These are phyloP conservation scores for Sedum album DNA, from an alignment of 164 flowering plant genomes.

Conservation along the genomic window DNA sequence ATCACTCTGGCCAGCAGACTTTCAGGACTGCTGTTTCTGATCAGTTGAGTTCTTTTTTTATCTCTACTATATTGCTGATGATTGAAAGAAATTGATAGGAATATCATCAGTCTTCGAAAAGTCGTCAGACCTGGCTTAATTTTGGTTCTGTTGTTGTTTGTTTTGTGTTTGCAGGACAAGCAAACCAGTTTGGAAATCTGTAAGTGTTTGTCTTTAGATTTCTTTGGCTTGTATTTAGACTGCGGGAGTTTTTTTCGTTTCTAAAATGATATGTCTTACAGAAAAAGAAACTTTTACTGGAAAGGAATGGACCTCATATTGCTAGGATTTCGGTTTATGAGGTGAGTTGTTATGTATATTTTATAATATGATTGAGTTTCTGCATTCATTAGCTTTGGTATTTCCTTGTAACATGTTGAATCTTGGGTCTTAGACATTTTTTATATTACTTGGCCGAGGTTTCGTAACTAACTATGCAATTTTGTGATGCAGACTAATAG, in stretches of 20 bases:
- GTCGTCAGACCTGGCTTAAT: neutral
- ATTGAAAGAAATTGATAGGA: neutral
- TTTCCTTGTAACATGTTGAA: neutral
- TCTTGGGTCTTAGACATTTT: too few relatives aligned
- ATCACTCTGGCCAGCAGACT: slow-evolving; percentile 80
- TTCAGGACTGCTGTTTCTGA: slow-evolving; percentile 64
- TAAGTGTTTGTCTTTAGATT: slow-evolving; percentile 26
- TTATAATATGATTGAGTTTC: too few relatives aligned
- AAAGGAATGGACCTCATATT: slow-evolving; percentile 73
- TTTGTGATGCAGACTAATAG: slow-evolving; percentile 71
- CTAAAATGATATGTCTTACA: slow-evolving; percentile 13
- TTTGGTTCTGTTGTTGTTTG: neutral
- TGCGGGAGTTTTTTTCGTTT: neutral
- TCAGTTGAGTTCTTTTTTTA: slow-evolving; percentile 32
- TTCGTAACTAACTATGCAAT: neutral
- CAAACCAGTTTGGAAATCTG: slow-evolving; percentile 83
- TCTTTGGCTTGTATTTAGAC: neutral
- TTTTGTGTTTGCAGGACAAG: slow-evolving; percentile 50
- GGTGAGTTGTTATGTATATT: slow-evolving; percentile 34
- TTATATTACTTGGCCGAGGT: neutral
- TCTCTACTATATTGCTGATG: neutral
- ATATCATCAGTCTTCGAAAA: neutral
- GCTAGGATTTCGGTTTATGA: slow-evolving; percentile 82
- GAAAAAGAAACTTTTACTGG: slow-evolving; percentile 85
- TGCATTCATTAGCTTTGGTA: neutral